Base-by-base conservation (phyloP, 192 early-diverging fungal genomes). In the Umbelopsis vinacea region DNA sequence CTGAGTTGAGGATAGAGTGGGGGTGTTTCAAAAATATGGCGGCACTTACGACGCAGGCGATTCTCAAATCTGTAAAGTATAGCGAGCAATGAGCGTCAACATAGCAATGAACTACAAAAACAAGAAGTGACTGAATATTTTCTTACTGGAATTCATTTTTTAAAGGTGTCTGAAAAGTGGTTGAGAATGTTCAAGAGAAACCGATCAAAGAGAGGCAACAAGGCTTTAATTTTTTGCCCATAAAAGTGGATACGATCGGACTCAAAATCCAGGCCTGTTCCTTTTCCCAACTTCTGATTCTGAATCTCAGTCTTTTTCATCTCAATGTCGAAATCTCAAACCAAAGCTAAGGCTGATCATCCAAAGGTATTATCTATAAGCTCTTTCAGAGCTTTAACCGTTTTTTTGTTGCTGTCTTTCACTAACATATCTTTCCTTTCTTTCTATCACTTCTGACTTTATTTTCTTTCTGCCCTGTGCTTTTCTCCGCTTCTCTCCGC, bases 271-370 rank as follows among this genome's bases (percentile, higher is more conserved):
- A 26, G 17, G 57, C 26, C 57, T 63, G 57, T 63, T 63, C 57
- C 57, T 63, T 63, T 63, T 63, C 57, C 57, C 57, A 29, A 63
- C 57, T 63, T 63, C 57, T 63, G 29, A 63, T 63, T 63, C 57
- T 63, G 33, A 63, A 63, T 35, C 11, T 37, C 14, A 19, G 15
- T 26, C 14, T 24, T 43, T 43, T 43, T 12, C 40, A 54, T 26
- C 24, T 0, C 57, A 29, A 63, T 63, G 57, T 63, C 33, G 57
- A 63, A 63, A 63, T 29, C 33, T 37, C 57, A 63, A 63, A 35
- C 57, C 15, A 63, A 63, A 63, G 26, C 57, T 17, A 63, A 63
- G 26, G 57, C 57, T 37, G 57, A 63, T 63, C 57, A 63, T 63
- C 57, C 57, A 22, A 63, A 63, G 57, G 57, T 63, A 63, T 1